Conservation (phyloP, 1,139 yeast species). For the Kodamaea sp. region DNA sequence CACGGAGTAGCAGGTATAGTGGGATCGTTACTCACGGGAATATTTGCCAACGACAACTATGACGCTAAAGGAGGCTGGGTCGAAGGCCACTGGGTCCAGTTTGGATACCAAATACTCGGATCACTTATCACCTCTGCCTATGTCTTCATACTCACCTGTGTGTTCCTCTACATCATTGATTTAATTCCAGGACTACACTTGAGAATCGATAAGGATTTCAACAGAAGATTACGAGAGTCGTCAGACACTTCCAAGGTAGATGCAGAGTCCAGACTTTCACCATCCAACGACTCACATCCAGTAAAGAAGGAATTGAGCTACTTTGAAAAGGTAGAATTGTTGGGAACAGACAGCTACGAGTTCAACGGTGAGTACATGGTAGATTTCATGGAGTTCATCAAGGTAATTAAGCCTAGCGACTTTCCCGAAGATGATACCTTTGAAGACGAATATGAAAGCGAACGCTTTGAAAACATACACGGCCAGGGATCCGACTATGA, state of each 20-base stretch:
- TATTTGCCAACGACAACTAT: slow-evolving; percentile 38
- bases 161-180: slow-evolving; percentile 45
- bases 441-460: slow-evolving; percentile 6
- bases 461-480: slow-evolving; percentile 5
- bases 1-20: slow-evolving; percentile 48
- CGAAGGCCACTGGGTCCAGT: slow-evolving; percentile 46
- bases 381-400: slow-evolving; percentile 50
- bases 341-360: slow-evolving; percentile 53
- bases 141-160: slow-evolving; percentile 35
- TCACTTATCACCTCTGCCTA: slow-evolving; percentile 43
- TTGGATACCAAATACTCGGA: slow-evolving; percentile 51
- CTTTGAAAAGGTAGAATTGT: slow-evolving; percentile 40
- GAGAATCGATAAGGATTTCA: slow-evolving; percentile 45
- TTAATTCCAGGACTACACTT: slow-evolving; percentile 47
- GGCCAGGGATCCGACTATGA: slow-evolving; percentile 21
- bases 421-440: slow-evolving; percentile 25
- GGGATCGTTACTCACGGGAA: slow-evolving; percentile 46
- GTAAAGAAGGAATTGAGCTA: slow-evolving; percentile 12
- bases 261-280: slow-evolving; percentile 21
- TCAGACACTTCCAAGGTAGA: slow-evolving; percentile 13
- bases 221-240: slow-evolving; percentile 31
- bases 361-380: slow-evolving; percentile 53
- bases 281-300: slow-evolving; percentile 10
- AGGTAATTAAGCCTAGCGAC: slow-evolving; percentile 45
- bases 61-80: slow-evolving; percentile 51